Conservation (phyloP, 2,329 filamentous ascomycete genomes). For the Seiridium unicorne region DNA sequence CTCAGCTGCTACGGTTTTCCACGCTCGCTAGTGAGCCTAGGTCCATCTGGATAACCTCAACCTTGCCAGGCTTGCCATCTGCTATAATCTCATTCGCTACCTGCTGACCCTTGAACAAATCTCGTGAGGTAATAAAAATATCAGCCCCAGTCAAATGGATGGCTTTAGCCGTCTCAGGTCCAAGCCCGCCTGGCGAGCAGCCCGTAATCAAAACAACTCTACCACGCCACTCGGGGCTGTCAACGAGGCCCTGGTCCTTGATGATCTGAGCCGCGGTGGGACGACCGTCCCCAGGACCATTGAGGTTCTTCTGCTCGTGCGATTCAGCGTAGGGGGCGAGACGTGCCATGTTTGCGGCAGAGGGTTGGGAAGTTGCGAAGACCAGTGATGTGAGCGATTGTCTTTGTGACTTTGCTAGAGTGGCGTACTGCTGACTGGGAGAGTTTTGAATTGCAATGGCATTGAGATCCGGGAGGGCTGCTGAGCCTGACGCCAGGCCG, state of each 20-base stretch:
- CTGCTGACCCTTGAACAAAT: slow-evolving; percentile 14
- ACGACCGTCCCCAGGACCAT: slow-evolving; percentile 17
- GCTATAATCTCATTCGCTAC: slow-evolving; percentile 12
- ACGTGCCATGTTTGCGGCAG: no score
- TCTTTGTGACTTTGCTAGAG: no score
- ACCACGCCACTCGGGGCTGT: slow-evolving; percentile 10
- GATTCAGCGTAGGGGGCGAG: slow-evolving; percentile 16
- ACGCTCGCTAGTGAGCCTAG: slow-evolving; percentile 13
- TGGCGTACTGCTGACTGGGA: no score
- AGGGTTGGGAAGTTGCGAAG: no score
- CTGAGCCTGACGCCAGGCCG: no score
- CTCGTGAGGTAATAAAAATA: slow-evolving; percentile 14
- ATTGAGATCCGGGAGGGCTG: no score
- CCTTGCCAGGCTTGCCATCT: slow-evolving; percentile 13
- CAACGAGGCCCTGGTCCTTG: slow-evolving; percentile 16
- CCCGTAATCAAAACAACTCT: slow-evolving; percentile 14
- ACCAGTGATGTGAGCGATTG: no score
- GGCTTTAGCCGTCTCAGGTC: slow-evolving; percentile 12
- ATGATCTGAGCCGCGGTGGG: slow-evolving; percentile 16
- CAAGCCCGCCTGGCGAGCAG: slow-evolving; percentile 13
- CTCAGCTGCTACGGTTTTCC: slow-evolving; percentile 10
- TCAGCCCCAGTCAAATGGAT: slow-evolving; percentile 12
- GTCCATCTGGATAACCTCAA: slow-evolving; percentile 16
- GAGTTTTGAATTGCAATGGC: no score
- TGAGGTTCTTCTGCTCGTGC: slow-evolving; percentile 8